These are phyloP conservation scores for Saccharomycopsis capsularis DNA, from an alignment of 805 yeast genomes.

Conservation along the genomic window DNA sequence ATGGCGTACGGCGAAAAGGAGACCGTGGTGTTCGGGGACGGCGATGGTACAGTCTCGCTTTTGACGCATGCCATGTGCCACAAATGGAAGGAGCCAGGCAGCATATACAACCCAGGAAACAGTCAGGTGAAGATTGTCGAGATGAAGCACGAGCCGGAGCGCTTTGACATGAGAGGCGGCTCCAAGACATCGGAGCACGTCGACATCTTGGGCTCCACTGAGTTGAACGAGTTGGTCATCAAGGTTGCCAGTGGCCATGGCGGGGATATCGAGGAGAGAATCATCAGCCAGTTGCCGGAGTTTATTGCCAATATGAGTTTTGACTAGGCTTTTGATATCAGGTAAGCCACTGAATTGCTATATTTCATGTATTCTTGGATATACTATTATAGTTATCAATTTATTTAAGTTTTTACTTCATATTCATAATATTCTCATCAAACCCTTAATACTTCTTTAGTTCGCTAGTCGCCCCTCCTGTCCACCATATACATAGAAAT, in stretches of 20 bases:
- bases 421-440: too few species aligned
- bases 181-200: conserved; percentile 98
- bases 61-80: conserved; percentile 88
- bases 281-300: conserved; percentile 50
- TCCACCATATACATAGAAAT: too few species aligned
- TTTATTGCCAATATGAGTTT: conserved; percentile 52
- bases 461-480: too few species aligned
- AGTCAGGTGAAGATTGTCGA: conserved; percentile 75
- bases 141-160: conserved; percentile 86
- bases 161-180: conserved; percentile 93
- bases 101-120: conserved; percentile 74
- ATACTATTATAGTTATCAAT: too few species aligned
- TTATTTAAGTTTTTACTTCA: too few species aligned
- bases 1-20: conserved; percentile 55
- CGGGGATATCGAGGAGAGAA: conserved; percentile 51
- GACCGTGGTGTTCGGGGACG: conserved; percentile 82
- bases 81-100: conserved; percentile 64
- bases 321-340: too few species aligned
- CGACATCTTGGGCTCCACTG: conserved; percentile 90
- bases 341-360: too few species aligned
- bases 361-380: too few species aligned
- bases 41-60: conserved; percentile 92
- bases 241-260: conserved; percentile 81
- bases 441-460: too few species aligned
- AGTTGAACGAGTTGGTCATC: conserved; percentile 77